phyloP scores from a whole-genome alignment of 2,329 filamentous ascomycete genomes.

The Hypocrella siamensis region DNA sequence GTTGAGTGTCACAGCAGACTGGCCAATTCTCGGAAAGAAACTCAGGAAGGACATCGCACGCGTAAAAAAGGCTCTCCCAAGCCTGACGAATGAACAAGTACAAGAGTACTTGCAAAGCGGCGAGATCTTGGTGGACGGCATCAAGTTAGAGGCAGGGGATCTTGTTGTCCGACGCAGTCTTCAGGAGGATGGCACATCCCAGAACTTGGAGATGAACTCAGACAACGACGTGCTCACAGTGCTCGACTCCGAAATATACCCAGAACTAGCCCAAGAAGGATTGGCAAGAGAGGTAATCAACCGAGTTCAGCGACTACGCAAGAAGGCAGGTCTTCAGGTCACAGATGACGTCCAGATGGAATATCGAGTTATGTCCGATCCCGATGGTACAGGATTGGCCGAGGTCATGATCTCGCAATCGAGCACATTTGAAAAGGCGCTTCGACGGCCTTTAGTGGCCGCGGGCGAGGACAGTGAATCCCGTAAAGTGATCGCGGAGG shows the following conservation, averaged over 20 bases:
- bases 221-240: slow-evolving; percentile 85
- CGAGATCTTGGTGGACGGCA: slow-evolving; percentile 71
- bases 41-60: slow-evolving; percentile 86
- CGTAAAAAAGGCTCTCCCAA: slow-evolving; percentile 80
- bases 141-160: slow-evolving; percentile 68
- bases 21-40: slow-evolving; percentile 91
- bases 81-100: slow-evolving; percentile 63
- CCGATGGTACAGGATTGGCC: slow-evolving; percentile 58
- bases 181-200: slow-evolving; percentile 53
- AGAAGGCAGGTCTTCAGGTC: slow-evolving; percentile 79
- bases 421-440: slow-evolving; percentile 55
- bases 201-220: slow-evolving; percentile 71
- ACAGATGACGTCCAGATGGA: slow-evolving; percentile 96
- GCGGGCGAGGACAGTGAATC: slow-evolving; percentile 9
- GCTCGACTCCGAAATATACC: slow-evolving; percentile 67
- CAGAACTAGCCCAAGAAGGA: slow-evolving; percentile 77
- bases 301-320: slow-evolving; percentile 79
- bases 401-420: slow-evolving; percentile 55
- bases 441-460: slow-evolving; percentile 58
- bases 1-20: slow-evolving; percentile 81
- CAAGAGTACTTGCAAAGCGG: slow-evolving; percentile 60
- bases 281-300: slow-evolving; percentile 86
- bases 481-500: slow-evolving; percentile 50
- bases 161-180: slow-evolving; percentile 63
- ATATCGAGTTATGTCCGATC: slow-evolving; percentile 67